Conservation (phyloP, 306 rosid genomes). For the Malus sieversii region DNA sequence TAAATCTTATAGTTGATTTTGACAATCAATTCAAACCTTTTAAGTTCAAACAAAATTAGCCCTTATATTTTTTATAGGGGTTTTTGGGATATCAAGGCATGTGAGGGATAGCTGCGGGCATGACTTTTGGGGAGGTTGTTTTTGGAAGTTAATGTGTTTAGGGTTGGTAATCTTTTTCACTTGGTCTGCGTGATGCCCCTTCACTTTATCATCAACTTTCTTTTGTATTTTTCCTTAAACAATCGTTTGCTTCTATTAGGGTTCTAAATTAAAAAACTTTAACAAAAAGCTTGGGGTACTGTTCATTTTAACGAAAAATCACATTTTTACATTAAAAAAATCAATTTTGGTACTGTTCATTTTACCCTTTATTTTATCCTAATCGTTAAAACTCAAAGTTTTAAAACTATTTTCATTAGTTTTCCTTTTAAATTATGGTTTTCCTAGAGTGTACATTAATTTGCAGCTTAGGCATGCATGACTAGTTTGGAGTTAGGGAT, state of each 20-base stretch:
- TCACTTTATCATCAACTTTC: not conserved
- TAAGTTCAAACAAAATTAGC: not conserved
- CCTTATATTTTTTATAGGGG: not conserved
- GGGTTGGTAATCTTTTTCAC: not conserved
- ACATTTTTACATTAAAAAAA: too few relatives aligned
- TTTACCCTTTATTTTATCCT: too few relatives aligned
- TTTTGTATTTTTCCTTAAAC: not conserved
- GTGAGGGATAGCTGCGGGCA: conserved; percentile 11
- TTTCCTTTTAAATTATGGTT: not conserved
- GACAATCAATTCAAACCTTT: too few relatives aligned
- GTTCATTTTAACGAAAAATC: too few relatives aligned
- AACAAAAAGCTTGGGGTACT: too few relatives aligned
- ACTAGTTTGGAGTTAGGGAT: not conserved
- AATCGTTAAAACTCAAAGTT: too few relatives aligned
- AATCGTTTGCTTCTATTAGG: not conserved
- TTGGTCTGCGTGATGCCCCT: conserved; percentile 3
- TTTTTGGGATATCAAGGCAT: not conserved
- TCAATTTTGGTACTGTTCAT: too few relatives aligned
- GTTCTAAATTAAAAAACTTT: not conserved
- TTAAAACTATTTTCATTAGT: too few relatives aligned
- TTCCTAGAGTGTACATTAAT: not conserved
- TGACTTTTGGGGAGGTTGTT: not conserved
- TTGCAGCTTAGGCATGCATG: not conserved
- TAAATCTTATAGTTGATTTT: too few relatives aligned
- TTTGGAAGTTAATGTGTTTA: conserved; percentile 1